Base-by-base conservation (phyloP, 164 flowering plant genomes). In the Chimonanthus praecox region DNA sequence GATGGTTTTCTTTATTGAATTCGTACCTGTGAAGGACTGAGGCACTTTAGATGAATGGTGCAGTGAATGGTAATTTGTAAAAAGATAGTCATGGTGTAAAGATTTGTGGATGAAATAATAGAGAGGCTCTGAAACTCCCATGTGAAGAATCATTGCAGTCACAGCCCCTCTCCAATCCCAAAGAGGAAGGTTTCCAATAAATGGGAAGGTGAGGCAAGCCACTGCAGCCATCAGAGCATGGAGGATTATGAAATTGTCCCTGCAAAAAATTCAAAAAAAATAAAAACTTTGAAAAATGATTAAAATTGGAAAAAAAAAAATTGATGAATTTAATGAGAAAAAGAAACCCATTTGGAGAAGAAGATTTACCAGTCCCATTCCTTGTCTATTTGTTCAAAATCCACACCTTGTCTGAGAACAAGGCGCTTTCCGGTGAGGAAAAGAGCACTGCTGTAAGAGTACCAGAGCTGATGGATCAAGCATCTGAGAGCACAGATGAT, bases 161-260 rank as follows among this genome's bases (percentile, higher is more conserved):
- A 90, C 58, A 18, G 80, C 47, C 8, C 98, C 96, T 69, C 78
- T 86, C 65, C 71, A 44, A 72, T 88, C 83, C 88, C 88, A 89
- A 0, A 87, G 7, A 5, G 97, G 97, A 73, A 92, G 82, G 67
- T 76, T 78, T 3, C 68, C 70, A 16, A 84, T 58, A 16, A 70
- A 76, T 10, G 91, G 90, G 74, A 83, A 85, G 65, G 75, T 76
- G 72, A 82, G 86, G 54, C 75, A 82, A 18, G 74, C 86, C 71
- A 85, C n/a, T 51, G 85, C 75, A 21, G 87, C 87, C 18, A 86
- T 71, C 18, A 87, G 48, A 69, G 87, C 89, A 77, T 94, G 94
- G 72, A 94, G 88, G 21, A 93, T 80, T 16, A 93, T 64, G 80
- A 89, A 90, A 78, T 91, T 91, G 48, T 93, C 98, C 98, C 98